Base-by-base conservation (phyloP, 2,329 filamentous ascomycete species). In the Alternaria metachromatica region DNA sequence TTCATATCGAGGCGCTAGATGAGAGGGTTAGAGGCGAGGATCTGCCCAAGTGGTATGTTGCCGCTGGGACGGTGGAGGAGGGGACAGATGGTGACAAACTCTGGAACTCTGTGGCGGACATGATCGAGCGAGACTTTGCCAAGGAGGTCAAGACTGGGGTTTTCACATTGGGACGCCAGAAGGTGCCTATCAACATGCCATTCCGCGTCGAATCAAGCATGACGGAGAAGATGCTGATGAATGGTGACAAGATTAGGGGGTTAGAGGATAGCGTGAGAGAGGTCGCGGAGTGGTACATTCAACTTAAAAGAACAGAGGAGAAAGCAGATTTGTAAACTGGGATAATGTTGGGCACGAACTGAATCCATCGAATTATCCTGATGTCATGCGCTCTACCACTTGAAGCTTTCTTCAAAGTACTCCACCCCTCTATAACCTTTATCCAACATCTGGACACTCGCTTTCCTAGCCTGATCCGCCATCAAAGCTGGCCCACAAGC, bases 331-430 rank as follows among this genome's bases (percentile, higher is more conserved):
- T 51, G 33, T 51, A n/a, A 53, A 18, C 6, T 11, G 20, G 9
- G 23, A 21, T 1, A n/a, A 41, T 13, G 20, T 21, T n/a, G 9
- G 1, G 28, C 0, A 18, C 30, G 15, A 25, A 0, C 1, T 12
- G 21, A 18, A 23, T n/a, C n/a, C 30, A 15, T 30, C 54, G 28
- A 23, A 11, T 21, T 2, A n/a, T 1, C 9, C 30, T 13, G 6
- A 33, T 46, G 6, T 25, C 13, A 3, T 43, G 8, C 13, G 18
- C 3, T 26, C 61, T 66, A 77, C 79, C 87, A 83, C 63, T 80
- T 80, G 64, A 84, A 85, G 12, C 80, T 81, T 66, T 85, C 83
- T 65, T 85, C 83, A 43, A 84, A 79, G 67, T 84, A 85, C 54
- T 81, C 78, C 10, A 85, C 71, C 0, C 75, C 68, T 2, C 61